phyloP scores from a whole-genome alignment of 768 basidiomycete species.

The Daedaleopsis nitida region DNA sequence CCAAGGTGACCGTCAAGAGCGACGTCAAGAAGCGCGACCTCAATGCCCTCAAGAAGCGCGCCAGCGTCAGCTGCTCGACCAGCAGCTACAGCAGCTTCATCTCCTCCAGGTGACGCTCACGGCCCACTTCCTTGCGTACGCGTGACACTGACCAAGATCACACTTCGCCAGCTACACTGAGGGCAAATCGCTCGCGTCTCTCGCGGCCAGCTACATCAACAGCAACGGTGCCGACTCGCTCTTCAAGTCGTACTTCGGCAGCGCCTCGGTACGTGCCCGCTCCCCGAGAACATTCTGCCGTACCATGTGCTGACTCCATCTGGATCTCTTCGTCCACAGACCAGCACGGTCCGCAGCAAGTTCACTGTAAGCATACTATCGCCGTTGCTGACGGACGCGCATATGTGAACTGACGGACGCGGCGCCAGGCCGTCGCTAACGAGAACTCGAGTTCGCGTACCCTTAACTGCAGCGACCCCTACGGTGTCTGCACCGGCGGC shows the following conservation, averaged over 20 bases:
- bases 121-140: conserved; percentile 30
- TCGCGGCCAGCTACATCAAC: conserved; percentile 37
- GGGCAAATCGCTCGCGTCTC: conserved; percentile 41
- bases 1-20: conserved; percentile 39
- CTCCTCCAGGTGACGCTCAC: conserved; percentile 26
- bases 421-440: conserved; percentile 35
- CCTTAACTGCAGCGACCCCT: conserved; percentile 46
- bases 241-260: conserved; percentile 42
- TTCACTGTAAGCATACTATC: conserved; percentile 25
- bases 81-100: conserved; percentile 41
- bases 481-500: conserved; percentile 33
- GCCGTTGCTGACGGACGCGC: neutral
- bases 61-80: conserved; percentile 40
- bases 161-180: conserved; percentile 31
- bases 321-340: conserved; percentile 6
- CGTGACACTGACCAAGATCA: conserved; percentile 8
- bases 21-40: conserved; percentile 39
- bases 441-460: conserved; percentile 44
- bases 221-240: conserved; percentile 41
- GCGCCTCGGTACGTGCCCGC: conserved; percentile 20
- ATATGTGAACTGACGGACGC: neutral
- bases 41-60: conserved; percentile 34
- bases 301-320: neutral
- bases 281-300: neutral
- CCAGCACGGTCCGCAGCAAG: conserved; percentile 37